A percentile compares a stretch with the other conserved stretches of the same genome.
These are phyloP conservation scores for Verticillium alfalfae DNA, from an alignment of 2,329 filamentous ascomycete species.

Conservation along the genomic window DNA sequence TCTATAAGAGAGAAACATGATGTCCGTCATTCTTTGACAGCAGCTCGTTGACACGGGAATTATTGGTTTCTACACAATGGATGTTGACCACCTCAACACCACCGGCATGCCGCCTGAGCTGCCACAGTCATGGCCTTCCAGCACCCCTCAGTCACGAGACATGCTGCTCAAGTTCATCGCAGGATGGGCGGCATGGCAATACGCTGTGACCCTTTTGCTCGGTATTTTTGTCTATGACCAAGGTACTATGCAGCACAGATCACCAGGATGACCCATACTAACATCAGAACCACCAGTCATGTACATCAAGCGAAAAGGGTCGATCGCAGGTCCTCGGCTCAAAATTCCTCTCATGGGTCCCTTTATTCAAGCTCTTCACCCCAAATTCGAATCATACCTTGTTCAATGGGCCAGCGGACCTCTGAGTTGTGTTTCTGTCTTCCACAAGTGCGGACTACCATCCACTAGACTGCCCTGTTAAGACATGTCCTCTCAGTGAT, in stretches of 20 bases:
- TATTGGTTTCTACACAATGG: neutral
- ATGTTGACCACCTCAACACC: neutral
- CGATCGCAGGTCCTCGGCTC: slow-evolving; percentile 57
- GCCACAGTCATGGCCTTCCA: slow-evolving; percentile 3
- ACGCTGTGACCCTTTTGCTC: slow-evolving; percentile 22
- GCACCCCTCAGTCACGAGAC: neutral
- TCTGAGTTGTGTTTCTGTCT: slow-evolving; percentile 76
- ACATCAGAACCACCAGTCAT: slow-evolving; percentile 33
- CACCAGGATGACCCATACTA: neutral
- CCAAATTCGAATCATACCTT: slow-evolving; percentile 68
- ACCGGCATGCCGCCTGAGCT: neutral
- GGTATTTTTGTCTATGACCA: slow-evolving; percentile 33
- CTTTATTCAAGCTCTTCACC: slow-evolving; percentile 69
- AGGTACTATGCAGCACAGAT: slow-evolving; percentile 14
- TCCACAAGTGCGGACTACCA: slow-evolving; percentile 61
- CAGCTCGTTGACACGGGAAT: too few relatives aligned
- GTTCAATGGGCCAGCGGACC: slow-evolving; percentile 74
- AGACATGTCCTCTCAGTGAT: slow-evolving; percentile 1
- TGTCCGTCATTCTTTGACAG: neutral
- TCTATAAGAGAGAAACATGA: neutral
- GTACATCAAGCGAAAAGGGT: slow-evolving; percentile 56
- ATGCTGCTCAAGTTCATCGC: neutral
- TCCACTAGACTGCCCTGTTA: neutral
- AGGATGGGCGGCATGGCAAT: slow-evolving; percentile 21
- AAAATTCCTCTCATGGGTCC: slow-evolving; percentile 69